phyloP scores from a whole-genome alignment of 108 stramenopile species.

The Conticribra guillardii region DNA sequence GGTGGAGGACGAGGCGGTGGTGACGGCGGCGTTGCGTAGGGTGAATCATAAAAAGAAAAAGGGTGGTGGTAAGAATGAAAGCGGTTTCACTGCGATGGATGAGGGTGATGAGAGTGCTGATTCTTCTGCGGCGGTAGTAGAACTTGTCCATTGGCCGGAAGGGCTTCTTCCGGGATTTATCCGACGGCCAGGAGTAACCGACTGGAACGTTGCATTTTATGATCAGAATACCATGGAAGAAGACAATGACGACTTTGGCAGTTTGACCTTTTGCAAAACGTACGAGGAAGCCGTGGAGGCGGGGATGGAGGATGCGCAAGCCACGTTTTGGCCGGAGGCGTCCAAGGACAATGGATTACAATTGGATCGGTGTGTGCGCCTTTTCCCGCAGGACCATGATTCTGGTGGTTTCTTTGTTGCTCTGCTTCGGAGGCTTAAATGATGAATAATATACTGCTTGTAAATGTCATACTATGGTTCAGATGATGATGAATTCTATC shows the following conservation, averaged over 20 bases:
- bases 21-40: constrained; percentile 63
- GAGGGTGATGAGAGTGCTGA: neutral
- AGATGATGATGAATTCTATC: too few relatives aligned
- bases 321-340: constrained; percentile 66
- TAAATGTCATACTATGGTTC: too few relatives aligned
- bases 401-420: constrained; percentile 97
- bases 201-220: constrained; percentile 78
- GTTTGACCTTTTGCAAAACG: constrained; percentile 56
- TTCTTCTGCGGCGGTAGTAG: constrained; percentile 6
- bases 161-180: constrained; percentile 48
- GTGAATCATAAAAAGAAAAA: neutral
- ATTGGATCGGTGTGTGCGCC: constrained; percentile 77
- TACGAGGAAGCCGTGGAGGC: constrained; percentile 46
- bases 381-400: constrained; percentile 96
- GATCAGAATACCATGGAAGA: constrained; percentile 30
- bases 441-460: too few relatives aligned
- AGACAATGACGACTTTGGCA: constrained; percentile 38
- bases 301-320: constrained; percentile 35
- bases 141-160: constrained; percentile 54
- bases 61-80: neutral
- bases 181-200: constrained; percentile 54
- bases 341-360: constrained; percentile 15
- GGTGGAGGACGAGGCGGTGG: constrained; percentile 94
- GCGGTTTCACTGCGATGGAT: neutral
- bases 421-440: constrained; percentile 62